Base-by-base conservation (phyloP, 1,139 yeast species). In the Candida tropicalis region DNA sequence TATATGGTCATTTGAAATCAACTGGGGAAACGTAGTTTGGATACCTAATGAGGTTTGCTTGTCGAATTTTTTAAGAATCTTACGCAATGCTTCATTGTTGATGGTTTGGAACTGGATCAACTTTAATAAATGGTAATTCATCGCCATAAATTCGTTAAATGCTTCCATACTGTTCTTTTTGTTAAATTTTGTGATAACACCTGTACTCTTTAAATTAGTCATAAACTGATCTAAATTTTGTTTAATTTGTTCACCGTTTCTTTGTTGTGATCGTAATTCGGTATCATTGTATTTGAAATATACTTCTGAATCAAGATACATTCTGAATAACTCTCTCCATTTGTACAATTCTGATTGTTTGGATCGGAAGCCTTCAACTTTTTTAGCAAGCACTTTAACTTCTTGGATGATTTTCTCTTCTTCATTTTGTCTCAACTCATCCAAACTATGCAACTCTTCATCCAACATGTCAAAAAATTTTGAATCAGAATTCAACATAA, bases 41-140 rank as follows among this genome's bases (percentile, higher is more conserved):
- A 83, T 71, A 23, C 77, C 73, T 28, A 85, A 63, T 2, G 81
- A 68, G 0, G 93, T 85, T 53, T 80, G 84, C 58, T 85, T 85
- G 54, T 85, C 90, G 54, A 85, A 85, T 57, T 85, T 85, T 57
- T 85, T 85, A 53, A 84, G 65, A 48, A 85, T 85, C 59, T 85
- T 85, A 18, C 76, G 65, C 33, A 83, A 73, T 1, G 93, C 93
- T 38, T 79, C 73, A 22, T 78, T 68, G 57, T 85, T 85, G 44
- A 84, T 70, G 8, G 76, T 68, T 56, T 83, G 87, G 55, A 82
- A 85, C 51, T 80, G 79, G 28, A 82, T 66, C 7, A 81, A 75
- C 53, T 80, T 80, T 29, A 84, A 57, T 24, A 85, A 61, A 44
- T 78, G 79, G 36, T 69, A 64, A 58, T 85, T 85, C 55, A 84